These are phyloP conservation scores for Vanilla planifolia DNA, from an alignment of 106 monocot genomes.

Conservation along the genomic window DNA sequence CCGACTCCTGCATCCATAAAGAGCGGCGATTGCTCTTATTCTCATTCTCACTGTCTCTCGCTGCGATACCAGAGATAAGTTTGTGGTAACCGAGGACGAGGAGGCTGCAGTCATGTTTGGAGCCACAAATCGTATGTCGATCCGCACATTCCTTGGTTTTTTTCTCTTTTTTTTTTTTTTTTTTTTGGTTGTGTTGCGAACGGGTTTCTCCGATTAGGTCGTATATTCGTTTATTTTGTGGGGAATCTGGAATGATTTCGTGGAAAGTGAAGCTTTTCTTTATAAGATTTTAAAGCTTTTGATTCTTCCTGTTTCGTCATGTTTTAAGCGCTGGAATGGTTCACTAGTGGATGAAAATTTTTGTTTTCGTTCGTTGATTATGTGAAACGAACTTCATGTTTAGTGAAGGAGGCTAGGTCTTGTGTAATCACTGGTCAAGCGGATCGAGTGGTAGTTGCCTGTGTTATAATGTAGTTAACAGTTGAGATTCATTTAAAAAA, in stretches of 20 bases:
- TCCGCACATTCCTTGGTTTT: not conserved
- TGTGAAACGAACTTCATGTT: too few relatives aligned
- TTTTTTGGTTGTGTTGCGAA: not conserved
- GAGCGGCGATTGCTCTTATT: not conserved
- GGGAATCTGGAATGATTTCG: not conserved
- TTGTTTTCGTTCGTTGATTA: too few relatives aligned
- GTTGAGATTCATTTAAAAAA: too few relatives aligned
- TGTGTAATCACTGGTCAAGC: too few relatives aligned
- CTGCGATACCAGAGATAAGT: not conserved
- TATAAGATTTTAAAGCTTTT: too few relatives aligned
- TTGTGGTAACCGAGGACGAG: not conserved
- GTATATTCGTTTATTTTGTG: not conserved
- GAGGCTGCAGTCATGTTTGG: slow-evolving; percentile 40
- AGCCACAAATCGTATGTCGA: slow-evolving; percentile 44
- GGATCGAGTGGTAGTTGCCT: too few relatives aligned
- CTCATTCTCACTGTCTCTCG: not conserved
- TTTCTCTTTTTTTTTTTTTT: not conserved
- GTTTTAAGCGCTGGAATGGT: too few relatives aligned
- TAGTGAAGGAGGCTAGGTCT: too few relatives aligned
- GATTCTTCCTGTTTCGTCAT: too few relatives aligned
- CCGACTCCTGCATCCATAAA: not conserved
- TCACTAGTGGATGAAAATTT: too few relatives aligned
- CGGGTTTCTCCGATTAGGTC: not conserved
- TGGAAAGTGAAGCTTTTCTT: not conserved
- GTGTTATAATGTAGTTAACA: too few relatives aligned